phyloP scores from a whole-genome alignment of 352 stramenopile genomes.

The Pythium aristosporum region DNA sequence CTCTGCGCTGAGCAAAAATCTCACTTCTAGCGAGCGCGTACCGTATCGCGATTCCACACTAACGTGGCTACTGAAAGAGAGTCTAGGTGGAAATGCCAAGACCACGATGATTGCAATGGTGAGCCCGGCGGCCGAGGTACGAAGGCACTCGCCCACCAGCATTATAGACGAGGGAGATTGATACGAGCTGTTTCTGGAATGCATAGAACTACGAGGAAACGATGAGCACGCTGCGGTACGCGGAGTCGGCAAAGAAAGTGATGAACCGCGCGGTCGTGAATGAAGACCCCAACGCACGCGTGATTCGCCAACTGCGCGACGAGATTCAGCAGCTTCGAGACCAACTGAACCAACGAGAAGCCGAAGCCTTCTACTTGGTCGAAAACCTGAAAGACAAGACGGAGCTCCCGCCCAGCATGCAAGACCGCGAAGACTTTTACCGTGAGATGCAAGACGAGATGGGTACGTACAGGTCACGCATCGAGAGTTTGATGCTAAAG shows the following conservation, averaged over 20 bases:
- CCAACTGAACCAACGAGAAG: constrained; percentile 39
- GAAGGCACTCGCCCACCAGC: background rate
- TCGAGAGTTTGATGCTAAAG: constrained; percentile 13
- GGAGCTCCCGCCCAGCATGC: constrained; percentile 13
- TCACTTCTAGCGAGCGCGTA: constrained; percentile 46
- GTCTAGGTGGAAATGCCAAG: constrained; percentile 82
- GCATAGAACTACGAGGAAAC: constrained; percentile 80
- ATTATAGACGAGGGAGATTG: background rate
- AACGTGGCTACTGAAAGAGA: constrained; percentile 87
- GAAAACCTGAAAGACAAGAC: constrained; percentile 28
- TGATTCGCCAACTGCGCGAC: constrained; percentile 74
- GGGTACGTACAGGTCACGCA: constrained; percentile 11
- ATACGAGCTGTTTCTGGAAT: background rate
- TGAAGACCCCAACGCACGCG: constrained; percentile 77
- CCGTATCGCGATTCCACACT: constrained; percentile 86
- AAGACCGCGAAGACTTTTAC: constrained; percentile 29
- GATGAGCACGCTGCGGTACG: constrained; percentile 83
- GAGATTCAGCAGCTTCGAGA: constrained; percentile 60
- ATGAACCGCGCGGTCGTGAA: constrained; percentile 83
- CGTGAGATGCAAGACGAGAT: constrained; percentile 25
- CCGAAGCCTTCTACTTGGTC: constrained; percentile 28
- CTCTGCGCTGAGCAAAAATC: constrained; percentile 74
- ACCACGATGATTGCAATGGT: constrained; percentile 90
- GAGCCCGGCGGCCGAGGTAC: constrained; percentile 67
- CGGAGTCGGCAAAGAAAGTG: constrained; percentile 81